Evolutionary conservation across 495 filamentous ascomycete genomes (phyloP), one percentile per base, ranked within the genome.

Genomic region (Penicillium parvum): DNA sequence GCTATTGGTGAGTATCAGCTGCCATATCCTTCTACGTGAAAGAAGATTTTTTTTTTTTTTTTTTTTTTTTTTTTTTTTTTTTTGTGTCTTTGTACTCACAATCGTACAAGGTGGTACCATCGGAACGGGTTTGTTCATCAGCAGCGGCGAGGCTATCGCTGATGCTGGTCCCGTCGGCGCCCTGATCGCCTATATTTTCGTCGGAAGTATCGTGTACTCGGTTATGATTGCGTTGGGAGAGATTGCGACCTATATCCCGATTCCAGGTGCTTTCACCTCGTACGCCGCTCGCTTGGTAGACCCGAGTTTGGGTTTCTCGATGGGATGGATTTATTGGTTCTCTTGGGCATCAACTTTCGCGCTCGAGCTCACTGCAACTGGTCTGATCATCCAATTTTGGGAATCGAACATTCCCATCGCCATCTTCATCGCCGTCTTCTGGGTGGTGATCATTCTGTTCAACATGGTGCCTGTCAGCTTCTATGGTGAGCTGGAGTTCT

Each of bases 291-390:
- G 85, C 30, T 83, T 87, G 41, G 75, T 85, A 43, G 84, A 89
- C 50, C 75, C 78, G 23, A 82, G 83, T 46, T 61, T 91, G 50
- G 85, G 86, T 26, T 90, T 90, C 55, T 78, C 85, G 14, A 81
- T 90, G 59, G 85, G 85, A 19, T 90, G 85, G 85, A 89, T 88
- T 47, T 84, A 79, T 59, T 82, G 78, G 78, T 81, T 79, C 45
- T 66, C 68, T 1, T 71, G 63, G 68, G 72, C 77, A 14, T 81
- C 82, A 26, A 88, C 84, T 0, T 82, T 83, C 46, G 85, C 82
- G 21, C 71, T 86, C n/a, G 85, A 89, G 49, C 76, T 90, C 12
- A 82, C 82, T 3, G 85, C 84, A 9, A 83, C 86, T 2, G 77
- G 83, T 6, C 57, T 88, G 38, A 81, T 90, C 43, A 84, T 90